phyloP scores from a whole-genome alignment of 2,329 filamentous ascomycete genomes.

The Xylaria digitata region DNA sequence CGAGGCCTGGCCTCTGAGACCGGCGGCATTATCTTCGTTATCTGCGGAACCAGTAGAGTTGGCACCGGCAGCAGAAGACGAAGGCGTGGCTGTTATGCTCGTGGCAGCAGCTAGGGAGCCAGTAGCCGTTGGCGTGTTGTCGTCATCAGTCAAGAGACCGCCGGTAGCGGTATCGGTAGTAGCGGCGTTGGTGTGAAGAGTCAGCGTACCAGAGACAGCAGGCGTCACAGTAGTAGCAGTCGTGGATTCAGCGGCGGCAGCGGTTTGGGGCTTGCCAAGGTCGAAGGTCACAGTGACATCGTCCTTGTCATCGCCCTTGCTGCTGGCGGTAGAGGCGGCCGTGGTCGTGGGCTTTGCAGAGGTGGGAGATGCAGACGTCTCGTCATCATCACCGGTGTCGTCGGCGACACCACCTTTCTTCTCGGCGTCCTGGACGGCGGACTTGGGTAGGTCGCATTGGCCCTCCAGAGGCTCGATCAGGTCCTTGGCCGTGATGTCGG shows the following conservation, averaged over 20 bases:
- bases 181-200: constrained; percentile 11
- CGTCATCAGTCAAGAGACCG: constrained; percentile 24
- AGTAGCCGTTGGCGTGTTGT: constrained; percentile 9
- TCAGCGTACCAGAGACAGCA: constrained; percentile 20
- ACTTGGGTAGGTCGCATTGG: constrained; percentile 51
- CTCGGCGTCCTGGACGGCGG: constrained; percentile 51
- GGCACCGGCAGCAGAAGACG: constrained; percentile 5
- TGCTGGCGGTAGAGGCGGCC: constrained; percentile 15
- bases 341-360: constrained; percentile 27
- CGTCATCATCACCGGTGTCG: constrained; percentile 9
- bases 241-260: constrained; percentile 17
- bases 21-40: constrained; percentile 32
- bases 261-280: constrained; percentile 24
- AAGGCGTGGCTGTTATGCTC: constrained; percentile 19
- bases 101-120: constrained; percentile 16
- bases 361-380: constrained; percentile 13
- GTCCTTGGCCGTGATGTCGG: constrained; percentile 48
- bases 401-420: constrained; percentile 36
- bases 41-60: constrained; percentile 7
- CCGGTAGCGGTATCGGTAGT: constrained; percentile 15
- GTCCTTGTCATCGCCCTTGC: constrained; percentile 14
- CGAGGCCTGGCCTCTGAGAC: constrained; percentile 37
- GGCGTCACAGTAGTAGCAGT: constrained; percentile 25
- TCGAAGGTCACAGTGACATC: constrained; percentile 26
- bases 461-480: constrained; percentile 51